These are phyloP conservation scores for Diaporthe ampelina DNA, from an alignment of 2,329 filamentous ascomycete species.

Conservation along the genomic window DNA sequence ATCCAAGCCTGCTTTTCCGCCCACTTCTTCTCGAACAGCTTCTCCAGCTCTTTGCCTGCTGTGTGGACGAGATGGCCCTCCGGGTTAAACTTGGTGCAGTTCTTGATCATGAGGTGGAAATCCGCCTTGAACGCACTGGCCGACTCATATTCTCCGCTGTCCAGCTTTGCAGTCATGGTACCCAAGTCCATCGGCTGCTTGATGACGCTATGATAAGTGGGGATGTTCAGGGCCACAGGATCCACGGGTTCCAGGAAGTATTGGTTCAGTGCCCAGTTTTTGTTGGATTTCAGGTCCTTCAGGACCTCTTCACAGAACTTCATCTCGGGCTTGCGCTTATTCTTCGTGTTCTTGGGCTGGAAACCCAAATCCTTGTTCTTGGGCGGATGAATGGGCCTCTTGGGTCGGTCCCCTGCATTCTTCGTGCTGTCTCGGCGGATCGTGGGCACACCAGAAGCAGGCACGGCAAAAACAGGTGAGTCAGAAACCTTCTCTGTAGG, in stretches of 20 bases:
- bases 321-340: slow-evolving; percentile 92
- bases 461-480: slow-evolving; percentile 75
- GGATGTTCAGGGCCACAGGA: slow-evolving; percentile 93
- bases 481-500: slow-evolving; percentile 52
- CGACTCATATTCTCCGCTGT: slow-evolving; percentile 82
- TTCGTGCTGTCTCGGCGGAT: slow-evolving; percentile 89
- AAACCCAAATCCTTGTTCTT: slow-evolving; percentile 94
- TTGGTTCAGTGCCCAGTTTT: slow-evolving; percentile 76
- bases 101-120: slow-evolving; percentile 85
- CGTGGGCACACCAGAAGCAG: slow-evolving; percentile 82
- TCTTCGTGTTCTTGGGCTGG: slow-evolving; percentile 84
- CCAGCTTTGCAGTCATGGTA: slow-evolving; percentile 84
- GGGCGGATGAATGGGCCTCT: slow-evolving; percentile 93
- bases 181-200: slow-evolving; percentile 97
- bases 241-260: slow-evolving; percentile 91
- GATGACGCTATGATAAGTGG: slow-evolving; percentile 91
- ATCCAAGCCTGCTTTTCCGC: slow-evolving; percentile 85
- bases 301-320: slow-evolving; percentile 90
- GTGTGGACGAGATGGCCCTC: slow-evolving; percentile 79
- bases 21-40: slow-evolving; percentile 82
- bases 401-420: slow-evolving; percentile 83
- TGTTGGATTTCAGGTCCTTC: slow-evolving; percentile 81
- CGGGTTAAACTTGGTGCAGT: slow-evolving; percentile 92
- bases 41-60: slow-evolving; percentile 80
- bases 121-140: slow-evolving; percentile 90